Evolutionary conservation across 176 grass and related monocot genomes (phyloP).

Genomic region (Eleusine indica): DNA sequence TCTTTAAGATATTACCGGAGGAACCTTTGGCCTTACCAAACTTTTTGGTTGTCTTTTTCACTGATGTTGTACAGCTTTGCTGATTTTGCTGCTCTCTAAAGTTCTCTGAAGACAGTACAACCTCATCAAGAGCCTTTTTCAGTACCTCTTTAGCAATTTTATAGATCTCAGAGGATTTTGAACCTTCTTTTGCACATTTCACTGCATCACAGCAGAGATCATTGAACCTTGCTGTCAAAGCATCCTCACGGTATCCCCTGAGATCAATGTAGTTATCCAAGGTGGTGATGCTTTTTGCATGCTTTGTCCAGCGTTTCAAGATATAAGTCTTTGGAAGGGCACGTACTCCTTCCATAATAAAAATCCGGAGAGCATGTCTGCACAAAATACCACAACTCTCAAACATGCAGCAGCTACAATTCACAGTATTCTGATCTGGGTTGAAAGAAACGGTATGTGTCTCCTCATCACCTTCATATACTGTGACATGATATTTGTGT

Average conservation of each 20-base stretch:
- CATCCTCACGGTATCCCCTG: constrained; percentile 57
- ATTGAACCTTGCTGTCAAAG: constrained; percentile 55
- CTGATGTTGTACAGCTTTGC: constrained; percentile 40
- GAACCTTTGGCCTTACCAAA: constrained; percentile 46
- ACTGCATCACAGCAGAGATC: constrained; percentile 66
- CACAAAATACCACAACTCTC: constrained; percentile 92
- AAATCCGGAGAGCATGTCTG: constrained; percentile 77
- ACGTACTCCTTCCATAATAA: constrained; percentile 75
- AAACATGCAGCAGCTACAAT: constrained; percentile 82
- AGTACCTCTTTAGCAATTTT: constrained; percentile 85
- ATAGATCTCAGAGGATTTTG: constrained; percentile 64
- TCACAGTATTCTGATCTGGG: constrained; percentile 53
- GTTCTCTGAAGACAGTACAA: constrained; percentile 57
- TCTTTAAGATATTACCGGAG: constrained; percentile 62
- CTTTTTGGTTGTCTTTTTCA: constrained; percentile 64
- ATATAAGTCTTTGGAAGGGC: constrained; percentile 73
- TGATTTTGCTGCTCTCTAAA: constrained; percentile 43
- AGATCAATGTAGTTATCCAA: constrained; percentile 73
- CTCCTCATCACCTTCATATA: constrained; percentile 58
- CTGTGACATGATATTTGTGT: constrained; percentile 52
- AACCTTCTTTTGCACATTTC: constrained; percentile 83
- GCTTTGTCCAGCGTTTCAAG: constrained; percentile 93
- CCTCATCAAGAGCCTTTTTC: constrained; percentile 62
- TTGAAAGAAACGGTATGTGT: constrained; percentile 63
- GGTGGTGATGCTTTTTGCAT: constrained; percentile 66